Percentiles rank a stretch among this genome's conserved stretches.
Evolutionary conservation across 31 red algal species (phyloP).

Genomic region (Asparagopsis taxiformis): DNA sequence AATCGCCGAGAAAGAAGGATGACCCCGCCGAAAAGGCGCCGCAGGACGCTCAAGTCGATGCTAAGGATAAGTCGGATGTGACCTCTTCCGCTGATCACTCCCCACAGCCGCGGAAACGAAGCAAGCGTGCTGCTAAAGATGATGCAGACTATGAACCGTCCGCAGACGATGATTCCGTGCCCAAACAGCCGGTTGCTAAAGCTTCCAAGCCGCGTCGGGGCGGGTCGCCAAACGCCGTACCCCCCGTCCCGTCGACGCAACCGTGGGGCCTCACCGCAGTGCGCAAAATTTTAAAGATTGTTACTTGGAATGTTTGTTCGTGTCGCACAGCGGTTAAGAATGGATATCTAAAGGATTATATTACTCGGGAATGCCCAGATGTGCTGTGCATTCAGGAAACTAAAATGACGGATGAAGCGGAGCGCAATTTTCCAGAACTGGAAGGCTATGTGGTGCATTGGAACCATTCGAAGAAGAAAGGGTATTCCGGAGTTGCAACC

Average conservation of each 20-base stretch:
- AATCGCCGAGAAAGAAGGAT: too few species aligned
- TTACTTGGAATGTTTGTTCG: slow-evolving; percentile 75
- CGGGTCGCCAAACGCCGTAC: not conserved
- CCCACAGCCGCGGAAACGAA: too few species aligned
- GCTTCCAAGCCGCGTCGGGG: not conserved
- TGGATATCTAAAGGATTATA: slow-evolving; percentile 27
- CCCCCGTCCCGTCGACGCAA: not conserved
- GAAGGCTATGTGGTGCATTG: slow-evolving; percentile 52
- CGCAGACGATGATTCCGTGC: too few species aligned
- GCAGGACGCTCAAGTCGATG: too few species aligned
- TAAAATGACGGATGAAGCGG: slow-evolving; percentile 44
- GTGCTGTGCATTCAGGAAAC: slow-evolving; percentile 85
- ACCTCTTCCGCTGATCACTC: too few species aligned
- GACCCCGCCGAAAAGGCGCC: too few species aligned
- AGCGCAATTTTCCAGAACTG: not conserved
- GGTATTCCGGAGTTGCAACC: slow-evolving; percentile 69
- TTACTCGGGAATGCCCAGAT: slow-evolving; percentile 43
- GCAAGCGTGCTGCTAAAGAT: too few species aligned
- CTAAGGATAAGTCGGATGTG: too few species aligned
- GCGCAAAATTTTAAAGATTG: slow-evolving; percentile 21
- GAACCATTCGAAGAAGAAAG: slow-evolving; percentile 53
- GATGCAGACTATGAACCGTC: too few species aligned
- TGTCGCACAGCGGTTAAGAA: slow-evolving; percentile 38
- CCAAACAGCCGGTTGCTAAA: not conserved
- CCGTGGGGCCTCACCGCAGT: not conserved